These are phyloP conservation scores for Calonectria pteridis DNA, from an alignment of 2,329 filamentous ascomycete species.

Conservation along the genomic window DNA sequence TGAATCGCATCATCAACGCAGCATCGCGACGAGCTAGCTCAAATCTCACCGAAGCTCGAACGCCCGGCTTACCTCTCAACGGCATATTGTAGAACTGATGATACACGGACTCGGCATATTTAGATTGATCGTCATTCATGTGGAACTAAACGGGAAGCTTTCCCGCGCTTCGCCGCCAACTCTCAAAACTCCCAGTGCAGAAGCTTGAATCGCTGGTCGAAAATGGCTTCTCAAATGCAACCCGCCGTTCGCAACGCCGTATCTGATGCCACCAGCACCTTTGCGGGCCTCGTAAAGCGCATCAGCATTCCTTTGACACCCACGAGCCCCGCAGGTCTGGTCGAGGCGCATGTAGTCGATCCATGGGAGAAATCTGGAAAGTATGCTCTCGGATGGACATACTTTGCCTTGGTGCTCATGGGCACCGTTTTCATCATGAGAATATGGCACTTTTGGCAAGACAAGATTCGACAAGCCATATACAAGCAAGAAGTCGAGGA, in stretches of 20 bases:
- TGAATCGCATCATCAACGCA: slow-evolving; percentile 7
- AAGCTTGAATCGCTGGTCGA: slow-evolving; percentile 46
- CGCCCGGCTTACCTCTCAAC: not conserved
- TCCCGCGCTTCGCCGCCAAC: slow-evolving; percentile 44
- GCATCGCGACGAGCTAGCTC: not conserved
- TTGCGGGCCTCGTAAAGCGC: slow-evolving; percentile 62
- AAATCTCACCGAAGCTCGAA: not conserved
- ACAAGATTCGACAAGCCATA: slow-evolving; percentile 90
- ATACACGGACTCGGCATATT: slow-evolving; percentile 21
- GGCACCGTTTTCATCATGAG: slow-evolving; percentile 76
- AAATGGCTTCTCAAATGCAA: slow-evolving; percentile 56
- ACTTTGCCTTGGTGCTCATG: slow-evolving; percentile 83
- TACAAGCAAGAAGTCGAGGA: slow-evolving; percentile 85
- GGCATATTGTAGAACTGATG: slow-evolving; percentile 11
- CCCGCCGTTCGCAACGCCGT: slow-evolving; percentile 47
- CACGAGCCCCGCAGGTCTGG: slow-evolving; percentile 70
- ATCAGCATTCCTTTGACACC: slow-evolving; percentile 72
- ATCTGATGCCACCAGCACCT: slow-evolving; percentile 49
- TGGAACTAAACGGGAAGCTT: slow-evolving; percentile 36
- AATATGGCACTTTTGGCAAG: slow-evolving; percentile 90
- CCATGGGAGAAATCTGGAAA: slow-evolving; percentile 87
- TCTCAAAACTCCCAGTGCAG: slow-evolving; percentile 21
- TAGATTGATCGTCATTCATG: slow-evolving; percentile 37
- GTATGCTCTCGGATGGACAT: slow-evolving; percentile 89
- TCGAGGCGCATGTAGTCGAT: slow-evolving; percentile 76